Conservation (phyloP, 345 rosid species). For the Fremontodendron californicum region DNA sequence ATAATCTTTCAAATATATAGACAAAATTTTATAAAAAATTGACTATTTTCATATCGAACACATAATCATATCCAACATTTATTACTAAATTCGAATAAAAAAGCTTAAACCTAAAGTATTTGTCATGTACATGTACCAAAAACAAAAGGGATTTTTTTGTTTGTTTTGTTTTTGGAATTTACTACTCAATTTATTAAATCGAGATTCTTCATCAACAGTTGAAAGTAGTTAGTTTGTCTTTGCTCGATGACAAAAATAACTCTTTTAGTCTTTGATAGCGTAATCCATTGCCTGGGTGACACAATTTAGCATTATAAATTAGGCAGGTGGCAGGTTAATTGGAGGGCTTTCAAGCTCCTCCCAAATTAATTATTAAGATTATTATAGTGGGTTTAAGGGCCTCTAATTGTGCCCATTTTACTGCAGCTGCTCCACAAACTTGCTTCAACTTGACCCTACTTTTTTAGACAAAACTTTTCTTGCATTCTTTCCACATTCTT, state of each 20-base stretch:
- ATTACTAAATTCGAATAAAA: neutral
- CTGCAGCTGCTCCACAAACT: too few species aligned
- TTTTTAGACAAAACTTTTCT: neutral
- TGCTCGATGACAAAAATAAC: neutral
- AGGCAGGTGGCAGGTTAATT: neutral
- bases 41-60: too few species aligned
- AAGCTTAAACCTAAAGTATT: neutral
- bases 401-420: neutral
- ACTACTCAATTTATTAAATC: neutral
- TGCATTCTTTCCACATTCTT: neutral
- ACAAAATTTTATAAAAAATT: neutral
- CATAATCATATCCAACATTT: neutral
- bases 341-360: neutral
- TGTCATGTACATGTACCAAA: neutral
- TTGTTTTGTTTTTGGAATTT: neutral
- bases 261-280: neutral
- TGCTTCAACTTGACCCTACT: neutral
- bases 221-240: neutral
- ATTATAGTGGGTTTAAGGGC: neutral
- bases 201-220: neutral
- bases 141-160: neutral
- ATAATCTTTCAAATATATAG: too few species aligned
- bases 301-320: neutral
- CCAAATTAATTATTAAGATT: neutral
- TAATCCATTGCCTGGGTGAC: neutral